Base-by-base conservation (phyloP, 116 monocot species). In the Thalassia testudinum region DNA sequence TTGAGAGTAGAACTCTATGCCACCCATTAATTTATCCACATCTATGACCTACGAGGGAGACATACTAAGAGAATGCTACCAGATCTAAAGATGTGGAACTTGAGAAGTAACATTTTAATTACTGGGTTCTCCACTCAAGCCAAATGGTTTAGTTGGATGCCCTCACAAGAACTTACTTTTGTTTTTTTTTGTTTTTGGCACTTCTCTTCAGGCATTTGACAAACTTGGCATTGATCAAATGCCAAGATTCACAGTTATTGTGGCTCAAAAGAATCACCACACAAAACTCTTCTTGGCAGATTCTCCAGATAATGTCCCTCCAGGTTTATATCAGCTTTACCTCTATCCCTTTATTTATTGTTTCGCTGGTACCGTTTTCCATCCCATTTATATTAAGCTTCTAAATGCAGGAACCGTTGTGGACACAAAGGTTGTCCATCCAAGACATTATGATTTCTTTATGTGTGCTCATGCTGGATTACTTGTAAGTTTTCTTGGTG, bases 221-320 rank as follows among this genome's bases (percentile, higher is more conserved):
- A 40, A 59, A 43, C 55, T 92, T 27, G 92, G 77, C 37, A 77
- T 77, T 40, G 54, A 37, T 24, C 7, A 24, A 0, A 55, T 72
- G 63, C 92, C 86, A 37, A 86, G 72, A 47, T 70, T 86, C 21
- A 78, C 77, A 19, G 42, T 82, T 6, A 82, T 92, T 25, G 71
- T 92, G 4, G 86, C 86, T 14, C 86, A 82, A 44, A 86, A 92
- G 67, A 86, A 79, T 13, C 91, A 92, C 50, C 82, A 92, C 29
- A 92, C 91, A 13, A 85, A 72, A 52, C 65, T 85, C 37, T 91
- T 91, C 51, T 72, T 71, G 18, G 62, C 65, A 61, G 56, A 63
- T 65, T 45, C 59, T 13, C 54, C 66, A 38, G 82, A 86, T 5
- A 86, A 92, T 75, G 79, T 91, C 29, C 82, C 86, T 25, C 62